Base-by-base conservation (phyloP, 2,329 filamentous ascomycete species). In the Xylaria sp. region DNA sequence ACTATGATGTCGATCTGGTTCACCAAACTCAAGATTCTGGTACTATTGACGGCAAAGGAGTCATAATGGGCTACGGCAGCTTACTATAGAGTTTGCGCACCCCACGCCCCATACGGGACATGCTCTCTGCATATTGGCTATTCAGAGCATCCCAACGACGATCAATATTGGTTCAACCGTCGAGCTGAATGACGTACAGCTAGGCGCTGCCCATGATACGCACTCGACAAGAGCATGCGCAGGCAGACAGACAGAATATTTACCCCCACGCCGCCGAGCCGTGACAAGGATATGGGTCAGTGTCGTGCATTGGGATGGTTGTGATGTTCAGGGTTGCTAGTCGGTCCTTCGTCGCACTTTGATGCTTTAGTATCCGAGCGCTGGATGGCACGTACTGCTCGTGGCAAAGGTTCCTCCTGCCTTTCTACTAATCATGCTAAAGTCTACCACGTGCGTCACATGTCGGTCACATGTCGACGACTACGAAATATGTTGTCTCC, bases 41-140 rank as follows among this genome's bases (percentile, higher is more conserved):
- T 9, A 34, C 48, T 20, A 18, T 23, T 55, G 39, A 32, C 32
- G 23, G 37, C 48, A 28, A 60, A 12, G 23, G 41, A 58, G 48
- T 20, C 54, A 25, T 46, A 44, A 57, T 57, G 25, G 46, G 15
- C 41, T 32, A 15, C 25, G 28, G 34, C 41, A 15, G 13, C 37
- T 55, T 10, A 15, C 41, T 25, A 25, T 32, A 55, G 37, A 63
- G 20, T 37, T 39, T 34, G 13, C 28, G 37, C 34, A 55, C 44
- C 59, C 56, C 50, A 51, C 56, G 20, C 25, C 8, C 56, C 56
- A 46, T 58, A 39, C 32, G 9, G 32, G 54, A 13, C 34, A 18
- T 41, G 20, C 56, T 46, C 23, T 58, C 23, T 58, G n/a, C 39
- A 58, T 58, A 48, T 46, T 28, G 39, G 23, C 56, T 32, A 58